Base-by-base conservation (phyloP, 148 eudicot genomes). In the Pharnaceum exiguum region DNA sequence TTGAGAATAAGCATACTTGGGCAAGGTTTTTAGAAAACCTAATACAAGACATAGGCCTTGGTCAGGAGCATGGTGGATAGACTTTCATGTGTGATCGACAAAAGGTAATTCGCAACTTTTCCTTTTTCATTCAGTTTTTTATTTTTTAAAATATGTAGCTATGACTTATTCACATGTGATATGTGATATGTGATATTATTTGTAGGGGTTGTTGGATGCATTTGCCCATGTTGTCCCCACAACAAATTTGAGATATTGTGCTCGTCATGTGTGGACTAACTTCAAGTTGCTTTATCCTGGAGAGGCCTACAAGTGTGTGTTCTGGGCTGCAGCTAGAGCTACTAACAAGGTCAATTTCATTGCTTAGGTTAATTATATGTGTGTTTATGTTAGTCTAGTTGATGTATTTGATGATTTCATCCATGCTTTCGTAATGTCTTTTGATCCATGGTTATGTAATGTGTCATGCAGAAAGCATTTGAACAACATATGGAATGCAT, bases 41-140 rank as follows among this genome's bases (percentile, higher is more conserved):
- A 7, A 47, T 35, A 16, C 36, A 25, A 8, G 70, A 55, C 13
- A 3, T 48, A 5, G 65, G 55, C n/a, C n/a, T n/a, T n/a, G n/a
- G 11, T 10, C 6, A 25, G 48, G 25, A 4, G n/a, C n/a, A n/a
- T n/a, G n/a, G n/a, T n/a, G n/a, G n/a, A n/a, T 9, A 5, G 5
- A 44, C 63, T 9, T 43, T 43, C 19, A 58, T 44, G 51, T 58
- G 38, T 27, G 28, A 58, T 28, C 8, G 39, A 16, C 51, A 44
- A 0, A 58, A 58, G 39, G 63, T 44, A 10, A n/a, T n/a, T n/a
- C n/a, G n/a, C n/a, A n/a, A n/a, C n/a, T n/a, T n/a, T n/a, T n/a
- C n/a, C n/a, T n/a, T n/a, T n/a, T n/a, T n/a, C n/a, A n/a, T n/a
- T n/a, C n/a, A n/a, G n/a, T n/a, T n/a, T n/a, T n/a, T n/a, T n/a